Conservation (phyloP, 2,329 filamentous ascomycete genomes). For the Xylaria sp. region DNA sequence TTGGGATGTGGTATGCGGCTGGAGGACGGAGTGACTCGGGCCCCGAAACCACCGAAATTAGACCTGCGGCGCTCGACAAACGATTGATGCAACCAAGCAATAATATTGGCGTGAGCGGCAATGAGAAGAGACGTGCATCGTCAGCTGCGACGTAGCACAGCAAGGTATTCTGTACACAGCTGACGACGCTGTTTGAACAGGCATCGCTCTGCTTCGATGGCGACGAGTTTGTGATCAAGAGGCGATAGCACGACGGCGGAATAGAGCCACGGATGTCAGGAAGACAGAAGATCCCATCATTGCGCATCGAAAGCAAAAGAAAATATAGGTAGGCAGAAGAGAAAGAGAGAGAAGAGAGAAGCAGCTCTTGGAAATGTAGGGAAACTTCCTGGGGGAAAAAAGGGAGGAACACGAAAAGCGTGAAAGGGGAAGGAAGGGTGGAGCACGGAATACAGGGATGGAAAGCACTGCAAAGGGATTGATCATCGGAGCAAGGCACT, state of each 20-base stretch:
- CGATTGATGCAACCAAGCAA: slow-evolving; percentile 26
- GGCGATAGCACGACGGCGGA: background rate
- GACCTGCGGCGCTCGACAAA: slow-evolving; percentile 27
- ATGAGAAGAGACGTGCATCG: slow-evolving; percentile 16
- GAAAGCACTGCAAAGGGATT: slow-evolving; percentile 13
- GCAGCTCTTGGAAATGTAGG: background rate
- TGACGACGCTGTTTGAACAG: slow-evolving; percentile 5
- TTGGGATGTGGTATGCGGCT: slow-evolving; percentile 17
- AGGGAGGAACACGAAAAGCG: background rate
- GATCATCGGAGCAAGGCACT: slow-evolving; percentile 2
- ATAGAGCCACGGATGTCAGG: background rate
- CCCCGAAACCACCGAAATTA: slow-evolving; percentile 32
- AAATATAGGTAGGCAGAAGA: background rate
- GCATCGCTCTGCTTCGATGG: background rate
- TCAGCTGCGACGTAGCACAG: slow-evolving; percentile 18
- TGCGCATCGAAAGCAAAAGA: background rate
- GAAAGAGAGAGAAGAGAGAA: background rate
- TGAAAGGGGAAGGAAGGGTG: slow-evolving; percentile 4
- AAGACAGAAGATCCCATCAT: background rate
- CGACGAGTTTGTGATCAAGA: background rate
- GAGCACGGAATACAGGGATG: slow-evolving; percentile 7
- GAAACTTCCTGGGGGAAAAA: background rate
- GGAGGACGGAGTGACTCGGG: slow-evolving; percentile 18
- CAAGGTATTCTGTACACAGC: background rate
- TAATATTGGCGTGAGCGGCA: slow-evolving; percentile 5